These are phyloP conservation scores for Pulveroboletus frians DNA, from an alignment of 768 basidiomycete species.

Conservation along the genomic window DNA sequence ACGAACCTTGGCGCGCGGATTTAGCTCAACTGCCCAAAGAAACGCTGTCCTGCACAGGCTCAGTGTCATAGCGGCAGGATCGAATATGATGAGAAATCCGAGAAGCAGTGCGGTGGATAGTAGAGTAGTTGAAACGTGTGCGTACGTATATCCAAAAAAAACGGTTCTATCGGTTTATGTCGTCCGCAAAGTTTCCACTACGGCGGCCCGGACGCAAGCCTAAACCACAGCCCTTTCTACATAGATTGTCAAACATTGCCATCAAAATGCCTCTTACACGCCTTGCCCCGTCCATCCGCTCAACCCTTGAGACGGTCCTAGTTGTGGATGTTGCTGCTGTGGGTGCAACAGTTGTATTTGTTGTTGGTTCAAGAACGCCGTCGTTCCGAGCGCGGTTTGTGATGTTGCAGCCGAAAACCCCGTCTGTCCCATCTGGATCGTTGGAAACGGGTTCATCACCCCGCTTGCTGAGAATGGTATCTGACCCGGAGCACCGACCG, in stretches of 20 bases:
- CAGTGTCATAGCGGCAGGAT: background rate
- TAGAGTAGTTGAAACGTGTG: background rate
- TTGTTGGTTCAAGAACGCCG: slow-evolving; percentile 18
- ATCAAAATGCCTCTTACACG: slow-evolving; percentile 13
- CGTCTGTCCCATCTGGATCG: slow-evolving; percentile 10
- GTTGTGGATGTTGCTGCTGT: slow-evolving; percentile 21
- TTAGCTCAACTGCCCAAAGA: background rate
- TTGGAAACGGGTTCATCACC: slow-evolving; percentile 17
- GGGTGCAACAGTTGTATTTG: background rate
- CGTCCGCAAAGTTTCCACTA: background rate
- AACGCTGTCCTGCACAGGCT: background rate
- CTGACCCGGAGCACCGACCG: slow-evolving; percentile 13
- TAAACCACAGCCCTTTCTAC: background rate
- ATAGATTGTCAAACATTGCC: background rate
- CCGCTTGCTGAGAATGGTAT: slow-evolving; percentile 17
- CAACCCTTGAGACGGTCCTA: slow-evolving; percentile 11
- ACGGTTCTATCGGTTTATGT: background rate
- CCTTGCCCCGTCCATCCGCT: slow-evolving; percentile 18
- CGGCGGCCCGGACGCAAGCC: background rate
- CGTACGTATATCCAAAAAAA: slow-evolving; percentile 1
- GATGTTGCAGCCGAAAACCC: slow-evolving; percentile 25
- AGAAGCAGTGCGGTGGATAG: background rate
- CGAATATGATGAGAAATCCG: background rate
- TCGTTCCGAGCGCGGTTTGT: slow-evolving; percentile 22
- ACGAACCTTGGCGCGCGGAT: background rate